phyloP scores from a whole-genome alignment of 345 rosid genomes.

The Brassica juncea region DNA sequence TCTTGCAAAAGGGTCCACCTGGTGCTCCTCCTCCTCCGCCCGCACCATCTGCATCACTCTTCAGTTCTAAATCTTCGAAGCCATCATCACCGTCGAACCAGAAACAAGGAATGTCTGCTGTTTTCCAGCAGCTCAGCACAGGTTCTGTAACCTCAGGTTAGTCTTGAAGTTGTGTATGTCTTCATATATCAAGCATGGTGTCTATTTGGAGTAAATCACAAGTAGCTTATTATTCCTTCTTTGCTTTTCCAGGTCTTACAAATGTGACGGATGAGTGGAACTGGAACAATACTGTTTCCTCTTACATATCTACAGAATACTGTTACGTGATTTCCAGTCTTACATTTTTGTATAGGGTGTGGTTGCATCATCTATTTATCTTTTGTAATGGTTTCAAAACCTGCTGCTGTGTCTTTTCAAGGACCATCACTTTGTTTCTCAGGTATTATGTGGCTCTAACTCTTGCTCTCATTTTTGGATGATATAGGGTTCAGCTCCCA shows the following conservation, averaged over 20 bases:
- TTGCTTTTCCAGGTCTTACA: conserved; percentile 61
- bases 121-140: conserved; percentile 79
- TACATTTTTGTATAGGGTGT: conserved; percentile 64
- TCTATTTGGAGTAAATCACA: not conserved
- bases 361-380: conserved; percentile 39
- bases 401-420: not conserved
- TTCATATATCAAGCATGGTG: not conserved
- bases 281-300: conserved; percentile 36
- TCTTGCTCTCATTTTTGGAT: conserved; percentile 25
- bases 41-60: conserved; percentile 76
- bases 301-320: too few relatives aligned
- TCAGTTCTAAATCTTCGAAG: conserved; percentile 67
- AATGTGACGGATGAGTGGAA: conserved; percentile 83
- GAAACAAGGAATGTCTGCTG: conserved; percentile 90
- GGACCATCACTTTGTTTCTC: not conserved
- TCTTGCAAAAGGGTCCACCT: conserved; percentile 53
- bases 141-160: conserved; percentile 76
- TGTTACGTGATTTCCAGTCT: too few relatives aligned
- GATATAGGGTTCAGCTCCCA: conserved; percentile 43
- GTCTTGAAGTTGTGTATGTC: conserved; percentile 6
- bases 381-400: not conserved
- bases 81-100: conserved; percentile 81
- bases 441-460: not conserved
- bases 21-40: conserved; percentile 83
- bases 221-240: conserved; percentile 23